Percentiles rank a stretch among this genome's conserved stretches.
Conservation (phyloP, 805 yeast genomes). For the Metschnikowia sp. region DNA sequence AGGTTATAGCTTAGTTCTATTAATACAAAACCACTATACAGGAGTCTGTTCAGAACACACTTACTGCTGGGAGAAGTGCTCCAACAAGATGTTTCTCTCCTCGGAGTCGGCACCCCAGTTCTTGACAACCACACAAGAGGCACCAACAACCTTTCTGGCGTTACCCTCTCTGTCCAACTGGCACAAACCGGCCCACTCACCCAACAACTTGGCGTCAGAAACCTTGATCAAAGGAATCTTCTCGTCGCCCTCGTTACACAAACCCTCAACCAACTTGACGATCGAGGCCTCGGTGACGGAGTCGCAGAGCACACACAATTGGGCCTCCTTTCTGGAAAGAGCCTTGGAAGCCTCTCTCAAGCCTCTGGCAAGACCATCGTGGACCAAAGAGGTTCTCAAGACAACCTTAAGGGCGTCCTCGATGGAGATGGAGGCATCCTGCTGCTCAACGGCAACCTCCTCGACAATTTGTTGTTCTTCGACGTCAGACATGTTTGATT, state of each 20-base stretch:
- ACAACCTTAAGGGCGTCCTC: conserved; percentile 99
- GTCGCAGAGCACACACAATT: conserved; percentile 95
- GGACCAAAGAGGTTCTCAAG: conserved; percentile 94
- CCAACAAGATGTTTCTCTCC: conserved; percentile 94
- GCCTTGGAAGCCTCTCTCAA: conserved; percentile 99
- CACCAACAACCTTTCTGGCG: conserved; percentile 99
- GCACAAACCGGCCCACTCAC: conserved; percentile 99
- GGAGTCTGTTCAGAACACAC: conserved; percentile 7
- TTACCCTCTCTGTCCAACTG: conserved; percentile 99
- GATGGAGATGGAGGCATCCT: conserved; percentile 86
- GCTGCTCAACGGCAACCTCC: conserved; percentile 81
- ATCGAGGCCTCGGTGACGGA: conserved; percentile 97
- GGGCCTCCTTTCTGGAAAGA: conserved; percentile 95
- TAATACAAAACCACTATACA: conserved; percentile 10
- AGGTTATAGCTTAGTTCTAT: background rate
- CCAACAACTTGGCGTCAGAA: conserved; percentile 98
- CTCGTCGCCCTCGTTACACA: conserved; percentile 95
- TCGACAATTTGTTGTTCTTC: conserved; percentile 83
- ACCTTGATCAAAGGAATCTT: conserved; percentile 98
- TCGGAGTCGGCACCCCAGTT: conserved; percentile 99
- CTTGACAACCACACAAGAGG: conserved; percentile 98
- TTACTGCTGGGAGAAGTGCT: conserved; percentile 91
- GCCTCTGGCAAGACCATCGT: conserved; percentile 99
- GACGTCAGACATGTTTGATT: conserved; percentile 77
- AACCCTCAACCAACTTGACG: conserved; percentile 97